Conservation (phyloP, 2,329 filamentous ascomycete genomes). For the Fusarium musae region DNA sequence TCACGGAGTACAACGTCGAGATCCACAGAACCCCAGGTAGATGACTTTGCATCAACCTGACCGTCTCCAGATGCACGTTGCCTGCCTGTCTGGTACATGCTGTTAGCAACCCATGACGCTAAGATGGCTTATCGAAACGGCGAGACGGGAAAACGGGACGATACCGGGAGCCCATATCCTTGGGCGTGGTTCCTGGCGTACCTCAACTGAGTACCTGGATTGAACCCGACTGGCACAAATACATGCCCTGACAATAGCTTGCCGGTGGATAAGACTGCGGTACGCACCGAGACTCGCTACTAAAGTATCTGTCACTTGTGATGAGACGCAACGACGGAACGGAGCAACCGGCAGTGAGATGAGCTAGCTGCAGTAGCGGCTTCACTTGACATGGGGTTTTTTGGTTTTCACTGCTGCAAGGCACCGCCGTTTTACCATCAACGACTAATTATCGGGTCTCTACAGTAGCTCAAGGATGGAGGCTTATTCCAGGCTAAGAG, state of each 20-base stretch:
- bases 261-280: constrained; percentile 6
- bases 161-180: constrained; percentile 7
- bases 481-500: neutral
- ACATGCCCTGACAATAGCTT: neutral
- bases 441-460: neutral
- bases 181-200: constrained; percentile 11
- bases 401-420: constrained; percentile 34
- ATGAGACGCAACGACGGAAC: constrained; percentile 3
- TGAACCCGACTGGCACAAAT: constrained; percentile 11
- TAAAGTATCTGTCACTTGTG: neutral
- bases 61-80: constrained; percentile 19
- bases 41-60: constrained; percentile 11
- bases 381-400: constrained; percentile 23
- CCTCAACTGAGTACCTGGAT: neutral
- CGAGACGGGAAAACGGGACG: constrained; percentile 2
- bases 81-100: constrained; percentile 1
- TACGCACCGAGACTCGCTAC: neutral
- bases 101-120: neutral
- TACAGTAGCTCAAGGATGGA: neutral
- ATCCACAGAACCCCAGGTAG: constrained; percentile 1
- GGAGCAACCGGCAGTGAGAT: constrained; percentile 27
- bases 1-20: neutral
- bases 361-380: constrained; percentile 15
- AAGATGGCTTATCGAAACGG: neutral
- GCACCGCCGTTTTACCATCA: constrained; percentile 23